Percentiles rank a stretch among this genome's conserved stretches.
phyloP scores from a whole-genome alignment of 169 alveolate genomes.

The Pseudocohnilembus persalinus region DNA sequence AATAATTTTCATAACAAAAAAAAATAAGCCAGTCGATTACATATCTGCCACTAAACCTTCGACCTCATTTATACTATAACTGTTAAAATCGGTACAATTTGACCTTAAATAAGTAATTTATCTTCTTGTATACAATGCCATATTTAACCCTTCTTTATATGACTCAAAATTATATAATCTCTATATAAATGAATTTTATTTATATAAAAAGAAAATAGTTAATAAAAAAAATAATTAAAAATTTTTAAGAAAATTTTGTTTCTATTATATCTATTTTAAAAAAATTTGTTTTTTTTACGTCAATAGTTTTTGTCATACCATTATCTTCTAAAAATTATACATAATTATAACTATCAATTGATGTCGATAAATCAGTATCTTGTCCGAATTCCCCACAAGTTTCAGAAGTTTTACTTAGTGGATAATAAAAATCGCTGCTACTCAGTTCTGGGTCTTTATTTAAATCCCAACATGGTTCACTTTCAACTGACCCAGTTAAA shows the following conservation, averaged over 20 bases:
- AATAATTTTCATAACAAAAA: too few species aligned
- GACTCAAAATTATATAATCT: too few species aligned
- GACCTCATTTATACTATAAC: too few species aligned
- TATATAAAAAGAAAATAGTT: too few species aligned
- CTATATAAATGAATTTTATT: too few species aligned
- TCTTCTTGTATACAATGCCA: too few species aligned
- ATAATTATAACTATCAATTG: background rate
- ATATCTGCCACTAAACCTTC: background rate
- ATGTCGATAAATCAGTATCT: background rate
- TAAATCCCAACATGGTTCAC: background rate
- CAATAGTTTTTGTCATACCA: background rate
- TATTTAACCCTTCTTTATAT: too few species aligned
- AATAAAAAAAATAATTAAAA: too few species aligned
- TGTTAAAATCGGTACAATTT: background rate
- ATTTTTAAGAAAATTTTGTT: too few species aligned
- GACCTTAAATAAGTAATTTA: too few species aligned
- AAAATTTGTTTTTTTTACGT: background rate
- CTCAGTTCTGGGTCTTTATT: background rate
- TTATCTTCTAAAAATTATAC: too few species aligned
- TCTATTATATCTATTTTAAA: too few species aligned
- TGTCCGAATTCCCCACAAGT: background rate
- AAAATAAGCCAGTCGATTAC: background rate
- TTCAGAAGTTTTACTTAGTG: background rate
- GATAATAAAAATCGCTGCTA: background rate
- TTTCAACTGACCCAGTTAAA: background rate